Percentiles rank a stretch among this genome's conserved stretches.
phyloP scores from a whole-genome alignment of 169 alveolate species.

The Perkinsus marinus region DNA sequence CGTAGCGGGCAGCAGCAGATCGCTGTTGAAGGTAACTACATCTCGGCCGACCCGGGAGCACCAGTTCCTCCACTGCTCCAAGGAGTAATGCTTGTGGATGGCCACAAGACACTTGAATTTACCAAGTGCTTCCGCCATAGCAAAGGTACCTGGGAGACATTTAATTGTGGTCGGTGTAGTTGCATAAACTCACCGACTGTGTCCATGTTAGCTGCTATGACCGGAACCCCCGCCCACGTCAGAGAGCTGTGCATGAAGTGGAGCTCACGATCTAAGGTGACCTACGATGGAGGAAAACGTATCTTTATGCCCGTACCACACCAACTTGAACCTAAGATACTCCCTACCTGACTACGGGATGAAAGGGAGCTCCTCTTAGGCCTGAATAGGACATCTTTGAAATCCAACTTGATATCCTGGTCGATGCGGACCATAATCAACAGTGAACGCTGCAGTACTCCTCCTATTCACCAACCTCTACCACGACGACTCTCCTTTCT shows the following conservation, averaged over 20 bases:
- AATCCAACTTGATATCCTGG: background rate
- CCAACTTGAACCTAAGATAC: background rate
- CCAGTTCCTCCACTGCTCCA: slow-evolving; percentile 15
- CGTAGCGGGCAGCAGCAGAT: too few species aligned
- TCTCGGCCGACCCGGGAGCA: background rate
- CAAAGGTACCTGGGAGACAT: slow-evolving; percentile 12
- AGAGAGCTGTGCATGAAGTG: slow-evolving; percentile 13
- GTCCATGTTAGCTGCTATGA: slow-evolving; percentile 24
- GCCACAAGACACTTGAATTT: slow-evolving; percentile 2
- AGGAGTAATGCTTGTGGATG: slow-evolving; percentile 27
- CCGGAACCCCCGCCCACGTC: slow-evolving; percentile 7
- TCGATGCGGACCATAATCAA: background rate
- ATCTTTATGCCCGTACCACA: too few species aligned
- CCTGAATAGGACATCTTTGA: slow-evolving; percentile 27
- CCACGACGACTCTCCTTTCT: too few species aligned
- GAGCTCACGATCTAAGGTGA: slow-evolving; percentile 13
- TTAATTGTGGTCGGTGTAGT: background rate
- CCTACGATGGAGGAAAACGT: background rate
- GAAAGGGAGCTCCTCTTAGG: slow-evolving; percentile 25
- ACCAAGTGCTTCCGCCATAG: slow-evolving; percentile 8
- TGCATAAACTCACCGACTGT: background rate
- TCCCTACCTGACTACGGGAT: slow-evolving; percentile 7
- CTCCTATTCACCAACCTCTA: too few species aligned
- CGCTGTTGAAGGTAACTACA: background rate
- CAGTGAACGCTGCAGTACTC: too few species aligned